Conservation (phyloP, 495 filamentous ascomycete genomes). For the Opeltia flavorubescens region DNA sequence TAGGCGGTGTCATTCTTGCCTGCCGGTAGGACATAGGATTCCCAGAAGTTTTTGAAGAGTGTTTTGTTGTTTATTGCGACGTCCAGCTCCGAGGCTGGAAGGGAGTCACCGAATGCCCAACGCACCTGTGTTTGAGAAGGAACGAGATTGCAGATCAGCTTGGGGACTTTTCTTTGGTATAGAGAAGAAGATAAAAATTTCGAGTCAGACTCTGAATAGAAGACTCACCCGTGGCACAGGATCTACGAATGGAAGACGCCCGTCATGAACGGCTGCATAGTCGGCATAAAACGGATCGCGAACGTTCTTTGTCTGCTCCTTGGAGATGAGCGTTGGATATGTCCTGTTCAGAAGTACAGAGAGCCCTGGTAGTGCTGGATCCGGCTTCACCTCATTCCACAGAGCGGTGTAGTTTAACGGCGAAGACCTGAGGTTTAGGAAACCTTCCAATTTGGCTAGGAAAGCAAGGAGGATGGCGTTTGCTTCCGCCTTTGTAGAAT, state of each 20-base stretch:
- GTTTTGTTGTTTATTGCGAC: slow-evolving; percentile 16
- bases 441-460: slow-evolving; percentile 26
- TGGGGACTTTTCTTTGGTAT: too few species aligned
- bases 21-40: slow-evolving; percentile 22
- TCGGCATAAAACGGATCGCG: slow-evolving; percentile 37
- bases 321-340: slow-evolving; percentile 36
- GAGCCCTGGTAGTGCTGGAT: slow-evolving; percentile 15
- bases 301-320: slow-evolving; percentile 35
- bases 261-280: slow-evolving; percentile 32
- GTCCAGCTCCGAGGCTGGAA: slow-evolving; percentile 21
- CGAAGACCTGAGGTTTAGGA: slow-evolving; percentile 22
- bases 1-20: slow-evolving; percentile 19
- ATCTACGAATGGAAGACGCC: slow-evolving; percentile 38
- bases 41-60: slow-evolving; percentile 14
- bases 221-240: slow-evolving; percentile 29
- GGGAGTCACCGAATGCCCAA: slow-evolving; percentile 39
- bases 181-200: neutral
- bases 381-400: slow-evolving; percentile 28
- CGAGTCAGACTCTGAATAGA: neutral
- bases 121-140: slow-evolving; percentile 21
- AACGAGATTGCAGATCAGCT: too few species aligned
- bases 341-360: slow-evolving; percentile 26
- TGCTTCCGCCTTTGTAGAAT: slow-evolving; percentile 6
- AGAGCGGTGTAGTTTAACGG: slow-evolving; percentile 21
- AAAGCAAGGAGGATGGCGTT: slow-evolving; percentile 23